phyloP scores from a whole-genome alignment of 495 filamentous ascomycete genomes.

The Staphylotrichum longicolle region DNA sequence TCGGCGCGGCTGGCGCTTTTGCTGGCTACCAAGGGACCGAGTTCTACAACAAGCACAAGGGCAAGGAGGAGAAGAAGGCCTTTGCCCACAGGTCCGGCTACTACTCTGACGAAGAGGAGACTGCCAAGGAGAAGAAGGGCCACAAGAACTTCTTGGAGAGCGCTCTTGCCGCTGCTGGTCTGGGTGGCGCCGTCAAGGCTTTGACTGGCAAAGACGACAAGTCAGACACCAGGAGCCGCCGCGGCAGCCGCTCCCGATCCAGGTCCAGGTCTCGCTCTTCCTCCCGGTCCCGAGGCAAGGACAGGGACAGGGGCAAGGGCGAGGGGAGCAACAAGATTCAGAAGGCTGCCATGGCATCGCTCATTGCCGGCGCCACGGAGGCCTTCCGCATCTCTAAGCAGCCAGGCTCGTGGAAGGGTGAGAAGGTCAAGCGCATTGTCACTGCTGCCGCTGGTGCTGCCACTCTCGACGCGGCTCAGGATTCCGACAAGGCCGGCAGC shows the following conservation, averaged over 20 bases:
- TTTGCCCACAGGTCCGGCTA: constrained; percentile 47
- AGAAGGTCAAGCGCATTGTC: constrained; percentile 81
- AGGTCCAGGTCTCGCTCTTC: constrained; percentile 50
- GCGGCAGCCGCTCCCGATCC: constrained; percentile 48
- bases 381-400: constrained; percentile 85
- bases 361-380: constrained; percentile 82
- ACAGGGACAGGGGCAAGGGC: constrained; percentile 41
- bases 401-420: constrained; percentile 77
- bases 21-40: constrained; percentile 56
- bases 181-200: constrained; percentile 61
- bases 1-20: constrained; percentile 55
- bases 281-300: constrained; percentile 45
- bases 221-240: constrained; percentile 50
- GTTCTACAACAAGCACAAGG: constrained; percentile 51
- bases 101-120: constrained; percentile 54
- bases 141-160: constrained; percentile 73
- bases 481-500: constrained; percentile 66
- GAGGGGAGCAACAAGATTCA: constrained; percentile 65
- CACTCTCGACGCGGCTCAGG: constrained; percentile 73
- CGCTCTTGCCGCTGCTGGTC: constrained; percentile 63
- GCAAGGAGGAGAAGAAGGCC: constrained; percentile 49
- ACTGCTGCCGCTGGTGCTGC: constrained; percentile 84
- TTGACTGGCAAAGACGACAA: constrained; percentile 51
- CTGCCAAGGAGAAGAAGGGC: constrained; percentile 47
- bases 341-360: constrained; percentile 81